Evolutionary conservation across 1,284 basidiomycete species (phyloP), one percentile per base, ranked within the genome.

Genomic region (Lentinula novae-zelandiae): DNA sequence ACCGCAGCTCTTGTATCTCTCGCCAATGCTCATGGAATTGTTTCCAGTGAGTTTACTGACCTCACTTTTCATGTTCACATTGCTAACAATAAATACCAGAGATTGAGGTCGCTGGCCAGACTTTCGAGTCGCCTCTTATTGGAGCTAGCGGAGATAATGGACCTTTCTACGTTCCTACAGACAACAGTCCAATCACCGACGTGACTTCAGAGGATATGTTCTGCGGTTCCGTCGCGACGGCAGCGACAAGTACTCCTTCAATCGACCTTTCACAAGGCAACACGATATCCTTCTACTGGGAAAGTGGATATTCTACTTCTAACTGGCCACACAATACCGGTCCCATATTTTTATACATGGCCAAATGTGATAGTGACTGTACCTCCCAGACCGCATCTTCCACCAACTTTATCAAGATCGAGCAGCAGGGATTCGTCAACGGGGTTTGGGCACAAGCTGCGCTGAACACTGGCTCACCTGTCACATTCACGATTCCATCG

Each of bases 281-380:
- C 27, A 50, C 27, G 12, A 58, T 58, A 40, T 58, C 57, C 38
- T 58, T 51, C 49, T 58, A 58, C 49, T 58, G 57, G 57, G 31
- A 42, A 1, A 52, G 49, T 39, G 57, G 57, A 8, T 58, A 58
- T 38, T n/a, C 36, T 8, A 27, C 34, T 3, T 39, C 50, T n/a
- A 17, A 27, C 15, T 58, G 57, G 57, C 48, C 49, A 2, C 57
- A 58, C 49, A 58, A 58, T 22, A 58, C 57, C 6, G 57, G 57
- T 42, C 57, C 57, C 5, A 52, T 58, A 34, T 58, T 58, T 27
- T 31, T 58, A 3, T 58, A 58, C 57, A 58, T 58, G 36, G 50
- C 57, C 49, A 51, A 58, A n/a, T 58, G 57, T 22, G 8, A 22
- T 34, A 33, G 39, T 5, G 57, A 52, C 15, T 58, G 48, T 34